phyloP scores from a whole-genome alignment of 2,329 filamentous ascomycete species.

The Fusarium coicis region DNA sequence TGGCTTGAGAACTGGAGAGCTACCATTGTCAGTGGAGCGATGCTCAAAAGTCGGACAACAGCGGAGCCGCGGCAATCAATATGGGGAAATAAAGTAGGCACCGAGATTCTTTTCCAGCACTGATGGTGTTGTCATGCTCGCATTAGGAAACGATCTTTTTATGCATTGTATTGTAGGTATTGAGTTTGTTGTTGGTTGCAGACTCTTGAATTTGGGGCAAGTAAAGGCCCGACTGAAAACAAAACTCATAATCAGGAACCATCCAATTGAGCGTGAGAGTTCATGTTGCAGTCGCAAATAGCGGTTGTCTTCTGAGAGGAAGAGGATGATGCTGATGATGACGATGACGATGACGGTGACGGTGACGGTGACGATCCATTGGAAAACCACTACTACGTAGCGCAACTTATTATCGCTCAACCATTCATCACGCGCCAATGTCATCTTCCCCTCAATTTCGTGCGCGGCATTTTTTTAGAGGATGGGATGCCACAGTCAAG shows the following conservation, averaged over 20 bases:
- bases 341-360: slow-evolving; percentile 2
- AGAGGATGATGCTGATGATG: neutral
- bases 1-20: slow-evolving; percentile 13
- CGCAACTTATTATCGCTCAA: neutral
- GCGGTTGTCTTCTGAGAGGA: neutral
- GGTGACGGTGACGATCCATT: slow-evolving; percentile 2
- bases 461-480: slow-evolving; percentile 17
- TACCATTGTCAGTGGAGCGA: neutral
- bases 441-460: slow-evolving; percentile 26
- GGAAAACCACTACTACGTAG: neutral
- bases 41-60: neutral
- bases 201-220: neutral
- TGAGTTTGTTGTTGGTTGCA: neutral
- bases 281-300: neutral
- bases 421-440: slow-evolving; percentile 27
- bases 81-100: slow-evolving; percentile 25
- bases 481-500: neutral
- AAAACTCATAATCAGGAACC: neutral
- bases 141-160: neutral
- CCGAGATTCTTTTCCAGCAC: slow-evolving; percentile 11
- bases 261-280: neutral
- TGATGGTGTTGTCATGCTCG: slow-evolving; percentile 6
- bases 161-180: neutral
- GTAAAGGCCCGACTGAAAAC: slow-evolving; percentile 25
- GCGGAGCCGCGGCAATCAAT: slow-evolving; percentile 23